These are phyloP conservation scores for Coemansia sp. DNA, from an alignment of 192 early-diverging fungal species.

Conservation along the genomic window DNA sequence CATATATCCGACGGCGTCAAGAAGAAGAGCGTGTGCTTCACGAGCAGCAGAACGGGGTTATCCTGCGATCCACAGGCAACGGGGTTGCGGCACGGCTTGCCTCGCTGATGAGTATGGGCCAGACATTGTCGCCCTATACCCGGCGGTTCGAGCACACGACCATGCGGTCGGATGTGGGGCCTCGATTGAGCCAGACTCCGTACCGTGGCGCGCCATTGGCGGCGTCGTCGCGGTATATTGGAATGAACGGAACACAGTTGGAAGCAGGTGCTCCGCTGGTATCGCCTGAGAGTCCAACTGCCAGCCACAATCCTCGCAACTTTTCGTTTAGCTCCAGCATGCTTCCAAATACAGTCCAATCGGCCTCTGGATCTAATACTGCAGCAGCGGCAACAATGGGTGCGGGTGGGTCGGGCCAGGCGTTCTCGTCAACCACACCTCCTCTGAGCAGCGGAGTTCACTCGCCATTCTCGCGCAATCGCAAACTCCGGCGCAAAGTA, in stretches of 20 bases:
- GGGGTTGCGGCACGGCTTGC: conserved; percentile 85
- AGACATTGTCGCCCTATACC: conserved; percentile 85
- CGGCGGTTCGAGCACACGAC: conserved; percentile 78
- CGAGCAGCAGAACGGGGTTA: conserved; percentile 50
- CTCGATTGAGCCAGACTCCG: conserved; percentile 18
- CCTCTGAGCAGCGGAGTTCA: conserved; percentile 32
- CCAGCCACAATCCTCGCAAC: conserved; percentile 12
- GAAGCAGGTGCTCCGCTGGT: conserved; percentile 12
- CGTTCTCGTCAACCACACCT: conserved; percentile 33
- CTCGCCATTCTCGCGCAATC: conserved; percentile 52
- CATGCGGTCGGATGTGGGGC: conserved; percentile 62
- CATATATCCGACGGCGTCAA: conserved; percentile 16
- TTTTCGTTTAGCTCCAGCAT: conserved; percentile 22
- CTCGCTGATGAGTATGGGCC: conserved; percentile 78
- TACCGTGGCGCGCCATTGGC: conserved; percentile 7
- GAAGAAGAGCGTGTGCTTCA: conserved; percentile 16
- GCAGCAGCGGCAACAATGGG: conserved; percentile 1
- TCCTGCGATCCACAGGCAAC: conserved; percentile 74
- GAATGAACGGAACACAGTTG: conserved; percentile 9
- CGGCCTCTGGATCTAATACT: background rate
- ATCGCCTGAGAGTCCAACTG: conserved; percentile 17
- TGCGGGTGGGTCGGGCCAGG: conserved; percentile 3
- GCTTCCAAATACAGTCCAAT: background rate
- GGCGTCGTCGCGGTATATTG: conserved; percentile 2
- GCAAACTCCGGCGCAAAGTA: conserved; percentile 46